These are phyloP conservation scores for Chrysoporthe puriensis DNA, from an alignment of 2,329 filamentous ascomycete genomes.

Conservation along the genomic window DNA sequence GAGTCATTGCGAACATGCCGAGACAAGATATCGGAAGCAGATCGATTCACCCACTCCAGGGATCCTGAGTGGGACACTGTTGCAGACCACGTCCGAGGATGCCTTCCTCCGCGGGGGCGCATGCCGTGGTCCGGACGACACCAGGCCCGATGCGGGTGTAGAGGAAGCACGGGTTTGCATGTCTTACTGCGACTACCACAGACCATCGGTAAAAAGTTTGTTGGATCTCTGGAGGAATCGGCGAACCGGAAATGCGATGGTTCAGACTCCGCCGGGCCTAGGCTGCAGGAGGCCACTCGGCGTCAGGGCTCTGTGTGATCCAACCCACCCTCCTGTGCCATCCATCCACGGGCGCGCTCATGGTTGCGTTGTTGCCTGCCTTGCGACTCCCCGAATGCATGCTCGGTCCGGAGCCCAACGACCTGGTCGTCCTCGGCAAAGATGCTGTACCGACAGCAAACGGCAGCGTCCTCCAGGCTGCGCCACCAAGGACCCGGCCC, in stretches of 20 bases:
- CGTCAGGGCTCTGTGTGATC: slow-evolving; percentile 1
- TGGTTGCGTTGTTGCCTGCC: slow-evolving; percentile 8
- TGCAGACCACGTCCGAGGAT: slow-evolving; percentile 19
- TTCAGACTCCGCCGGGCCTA: not conserved
- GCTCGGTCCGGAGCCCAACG: not conserved
- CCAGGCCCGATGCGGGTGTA: slow-evolving; percentile 12
- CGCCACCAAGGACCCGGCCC: not conserved
- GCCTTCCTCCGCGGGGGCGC: slow-evolving; percentile 19
- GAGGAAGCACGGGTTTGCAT: slow-evolving; percentile 12
- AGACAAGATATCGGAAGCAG: slow-evolving; percentile 20
- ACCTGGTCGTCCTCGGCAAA: too few relatives aligned
- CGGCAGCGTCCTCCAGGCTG: not conserved
- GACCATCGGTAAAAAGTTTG: not conserved
- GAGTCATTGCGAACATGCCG: slow-evolving; percentile 25
- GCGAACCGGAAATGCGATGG: slow-evolving; percentile 12
- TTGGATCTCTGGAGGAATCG: slow-evolving; percentile 10
- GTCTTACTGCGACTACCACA: slow-evolving; percentile 3
- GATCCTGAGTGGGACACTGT: slow-evolving; percentile 26
- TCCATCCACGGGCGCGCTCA: not conserved
- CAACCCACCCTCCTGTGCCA: slow-evolving; percentile 3
- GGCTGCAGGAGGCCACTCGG: slow-evolving; percentile 18
- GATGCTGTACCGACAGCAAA: slow-evolving; percentile 4
- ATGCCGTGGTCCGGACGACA: slow-evolving; percentile 6
- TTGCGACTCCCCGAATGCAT: not conserved
- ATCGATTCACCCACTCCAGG: slow-evolving; percentile 19